Evolutionary conservation across 2,329 filamentous ascomycete genomes (phyloP), one percentile per base, ranked within the genome.

Genomic region (Fusarium neocosmosporiellum): DNA sequence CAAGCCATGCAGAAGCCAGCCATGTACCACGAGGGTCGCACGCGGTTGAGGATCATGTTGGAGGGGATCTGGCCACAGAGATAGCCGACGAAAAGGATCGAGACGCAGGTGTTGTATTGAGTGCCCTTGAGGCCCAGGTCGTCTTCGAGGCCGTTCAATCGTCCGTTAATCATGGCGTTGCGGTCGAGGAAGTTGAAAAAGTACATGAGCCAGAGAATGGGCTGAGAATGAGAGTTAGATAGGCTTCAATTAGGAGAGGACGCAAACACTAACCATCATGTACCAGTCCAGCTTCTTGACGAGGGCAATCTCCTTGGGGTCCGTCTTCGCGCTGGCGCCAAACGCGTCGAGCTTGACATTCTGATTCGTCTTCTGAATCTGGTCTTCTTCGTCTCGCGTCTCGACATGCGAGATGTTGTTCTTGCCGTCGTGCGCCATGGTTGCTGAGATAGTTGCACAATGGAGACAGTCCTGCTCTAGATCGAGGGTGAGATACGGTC

Each of bases 151-250:
- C 86, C 86, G 69, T 88, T 86, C 11, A 91, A 78, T 36, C 85
- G 82, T 5, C 88, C 89, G 27, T 88, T 86, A 5, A 89, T 88
- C 71, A 90, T 89, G 67, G 90, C 88, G 60, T 88, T 88, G 24
- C 86, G 81, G 67, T 89, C 86, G 33, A 87, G 80, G 48, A 82
- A 83, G 63, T 82, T 82, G 43, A 83, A 73, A 46, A 82, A 83
- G 63, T 85, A 86, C 78, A 86, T 84, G 34, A 80, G 55, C 71
- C 81, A 82, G 7, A 82, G 76, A n/a, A 81, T 81, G 0, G 81
- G 80, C 75, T 81, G 1, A 2, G 16, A 7, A 3, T 24, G 22
- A 14, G 2, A 3, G 53, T 58, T 1, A 43, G 46, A n/a, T 53
- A 22, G 53, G 59, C n/a, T 4, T 14, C 16, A 27, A 14, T 22